Evolutionary conservation across 805 yeast genomes (phyloP), one percentile per base, ranked within the genome.

Genomic region (Saccharomycopsis javanensis): DNA sequence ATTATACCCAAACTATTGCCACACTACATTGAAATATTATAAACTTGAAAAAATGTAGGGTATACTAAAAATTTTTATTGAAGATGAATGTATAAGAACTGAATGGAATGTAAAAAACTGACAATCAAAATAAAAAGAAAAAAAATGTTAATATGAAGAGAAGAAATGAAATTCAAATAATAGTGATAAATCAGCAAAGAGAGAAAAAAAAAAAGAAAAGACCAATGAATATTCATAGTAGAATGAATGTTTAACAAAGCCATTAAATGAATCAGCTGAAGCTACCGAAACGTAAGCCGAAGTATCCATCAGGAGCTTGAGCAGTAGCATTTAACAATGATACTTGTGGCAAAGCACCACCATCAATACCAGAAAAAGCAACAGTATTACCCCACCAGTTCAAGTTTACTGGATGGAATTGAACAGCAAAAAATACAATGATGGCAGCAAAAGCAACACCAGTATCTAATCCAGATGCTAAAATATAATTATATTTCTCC

Each of bases 381-480:
- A 74, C 69, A 60, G 74, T 67, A 57, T 81, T 82, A 1, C 89
- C 89, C 89, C 89, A 84, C 89, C 89, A 84, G 45, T 68, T 60
- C 13, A 82, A 55, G 3, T 65, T 60, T 28, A 69, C 71, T 2
- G 72, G 70, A 51, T 78, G 73, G 63, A 74, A 80, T 58, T 72
- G 70, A 3, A 75, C 75, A 1, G 78, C 69, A 64, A 81, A 80
- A 69, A 84, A 84, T 15, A 69, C 59, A 4, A 83, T 68, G 50
- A 81, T 69, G 0, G 80, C 81, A 58, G 82, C 72, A 60, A 82
- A 75, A 1, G 86, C 87, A 18, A 81, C 78, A n/a, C 86, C 88
- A 0, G 86, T 80, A 7, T 76, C 69, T 28, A 83, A 69, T 1
- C 80, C 85, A 54, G 84, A 77, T 25, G 83, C 72, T 54, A 84